Base-by-base conservation (phyloP, 106 monocot species). In the Cymbidium sinense region DNA sequence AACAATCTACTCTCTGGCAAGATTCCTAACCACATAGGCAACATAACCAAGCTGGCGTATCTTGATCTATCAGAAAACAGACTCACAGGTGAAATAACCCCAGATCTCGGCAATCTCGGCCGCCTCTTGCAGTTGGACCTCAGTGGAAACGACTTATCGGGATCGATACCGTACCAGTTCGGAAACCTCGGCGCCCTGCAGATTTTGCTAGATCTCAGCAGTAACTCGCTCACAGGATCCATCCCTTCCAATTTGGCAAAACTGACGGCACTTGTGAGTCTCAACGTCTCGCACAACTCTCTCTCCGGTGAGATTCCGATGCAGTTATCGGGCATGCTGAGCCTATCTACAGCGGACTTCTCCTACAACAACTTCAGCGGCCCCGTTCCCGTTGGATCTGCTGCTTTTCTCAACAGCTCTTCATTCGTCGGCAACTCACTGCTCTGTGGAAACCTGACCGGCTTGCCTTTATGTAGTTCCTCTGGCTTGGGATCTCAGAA, bases 331-430 rank as follows among this genome's bases (percentile, higher is more conserved):
- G 84, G 75, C 18, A 87, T 95, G 36, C 84, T 84, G 0, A 86
- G 95, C 79, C 82, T 95, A 36, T 37, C 77, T 43, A 81, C 82
- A 3, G 91, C 87, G 84, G 91, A 95, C 43, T 83, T 95, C 43
- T 95, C 95, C 21, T 83, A 87, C 74, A 95, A 91, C 65, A 80
- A 89, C n/a, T 82, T 94, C 12, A 74, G 79, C 33, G 94, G 94
- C 9, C 28, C 87, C 23, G 47, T 94, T 65, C 94, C 94, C 37
- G 31, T 34, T 12, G 83, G 83, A 9, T 74, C 73, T 1, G 86
- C 71, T 64, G 87, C 77, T 51, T 89, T 96, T 52, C 70, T 73
- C 39, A 80, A 29, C 17, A 84, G 39, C 10, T 76, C 85, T n/a
- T 17, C 81, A 43, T 94, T 89, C 73, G 43, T 71, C 69, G 71